Evolutionary conservation across 306 rosid species (phyloP), one percentile per base, ranked within the genome.

Genomic region (Quercus robur): DNA sequence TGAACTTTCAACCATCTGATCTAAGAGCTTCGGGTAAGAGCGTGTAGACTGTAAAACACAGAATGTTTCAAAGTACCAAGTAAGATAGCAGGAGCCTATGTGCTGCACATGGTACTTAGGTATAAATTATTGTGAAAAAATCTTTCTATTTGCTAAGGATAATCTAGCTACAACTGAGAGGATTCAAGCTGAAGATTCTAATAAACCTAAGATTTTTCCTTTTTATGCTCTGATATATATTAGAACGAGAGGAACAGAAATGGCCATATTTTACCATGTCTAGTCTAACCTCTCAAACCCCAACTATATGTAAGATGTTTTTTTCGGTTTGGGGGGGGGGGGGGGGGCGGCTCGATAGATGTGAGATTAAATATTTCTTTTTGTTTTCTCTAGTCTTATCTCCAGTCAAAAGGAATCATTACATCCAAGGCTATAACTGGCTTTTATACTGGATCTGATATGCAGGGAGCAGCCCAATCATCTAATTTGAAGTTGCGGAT

Each of bases 401-500:
- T 59, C 66, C 31, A 59, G 17, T 59, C 28, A 21, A 59, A 21
- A 59, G 18, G 66, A 9, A 10, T 59, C 66, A 21, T 59, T 59
- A 15, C 30, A 4, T 21, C 66, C 14, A 23, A 49, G 54, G 28
- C 35, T 62, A 25, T 68, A 70, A n/a, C 49, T 46, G 55, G 63
- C 59, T 19, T 63, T 62, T 51, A 66, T 81, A 56, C 33, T 56
- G 76, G 55, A 72, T 74, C 21, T 73, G 68, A 68, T 58, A 44
- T 77, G 86, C 86, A 93, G 94, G 88, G 75, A 21, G 38, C 66
- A 10, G 81, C 75, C 46, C 71, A 52, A 70, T 80, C 67, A 15
- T 93, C 97, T 33, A 83, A 85, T 44, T 79, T 94, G 79, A 92
- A 93, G 68, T 70, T 95, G 49, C 91, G 99, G 59, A 7, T 93